These are phyloP conservation scores for Endogone sp. DNA, from an alignment of 192 early-diverging fungal species.

Conservation along the genomic window DNA sequence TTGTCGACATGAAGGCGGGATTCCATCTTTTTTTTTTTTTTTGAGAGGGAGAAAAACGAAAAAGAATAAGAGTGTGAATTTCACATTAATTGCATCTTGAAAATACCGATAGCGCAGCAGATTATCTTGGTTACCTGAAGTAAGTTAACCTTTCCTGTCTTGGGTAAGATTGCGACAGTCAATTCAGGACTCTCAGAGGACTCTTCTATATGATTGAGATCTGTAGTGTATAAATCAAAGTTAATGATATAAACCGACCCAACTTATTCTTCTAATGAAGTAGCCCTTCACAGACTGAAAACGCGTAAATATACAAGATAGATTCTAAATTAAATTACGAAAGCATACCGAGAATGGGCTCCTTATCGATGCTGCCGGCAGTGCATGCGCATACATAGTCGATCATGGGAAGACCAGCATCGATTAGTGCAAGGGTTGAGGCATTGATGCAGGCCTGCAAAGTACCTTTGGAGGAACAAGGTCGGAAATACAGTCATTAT, in stretches of 20 bases:
- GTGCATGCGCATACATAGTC: conserved; percentile 87
- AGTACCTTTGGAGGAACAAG: conserved; percentile 16
- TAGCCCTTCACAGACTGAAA: no score
- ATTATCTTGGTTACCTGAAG: conserved; percentile 52
- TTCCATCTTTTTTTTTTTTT: conserved; percentile 84
- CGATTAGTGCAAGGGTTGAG: conserved; percentile 75
- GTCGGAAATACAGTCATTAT: no score
- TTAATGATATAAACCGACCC: background rate
- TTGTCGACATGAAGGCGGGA: conserved; percentile 82
- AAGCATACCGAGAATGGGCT: conserved; percentile 63
- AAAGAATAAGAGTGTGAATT: background rate
- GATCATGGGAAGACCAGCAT: conserved; percentile 77
- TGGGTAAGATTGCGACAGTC: conserved; percentile 81
- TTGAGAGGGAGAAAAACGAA: no score
- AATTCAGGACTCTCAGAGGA: conserved; percentile 81
- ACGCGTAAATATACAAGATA: no score
- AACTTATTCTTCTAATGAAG: no score
- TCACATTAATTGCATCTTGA: no score
- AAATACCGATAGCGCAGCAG: no score
- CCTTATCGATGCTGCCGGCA: conserved; percentile 78
- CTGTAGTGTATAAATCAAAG: conserved; percentile 25
- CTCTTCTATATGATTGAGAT: conserved; percentile 90
- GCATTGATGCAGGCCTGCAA: conserved; percentile 81
- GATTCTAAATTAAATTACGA: no score
- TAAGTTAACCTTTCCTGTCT: conserved; percentile 78